phyloP scores from a whole-genome alignment of 495 filamentous ascomycete species.

The Penicillium paradoxum region DNA sequence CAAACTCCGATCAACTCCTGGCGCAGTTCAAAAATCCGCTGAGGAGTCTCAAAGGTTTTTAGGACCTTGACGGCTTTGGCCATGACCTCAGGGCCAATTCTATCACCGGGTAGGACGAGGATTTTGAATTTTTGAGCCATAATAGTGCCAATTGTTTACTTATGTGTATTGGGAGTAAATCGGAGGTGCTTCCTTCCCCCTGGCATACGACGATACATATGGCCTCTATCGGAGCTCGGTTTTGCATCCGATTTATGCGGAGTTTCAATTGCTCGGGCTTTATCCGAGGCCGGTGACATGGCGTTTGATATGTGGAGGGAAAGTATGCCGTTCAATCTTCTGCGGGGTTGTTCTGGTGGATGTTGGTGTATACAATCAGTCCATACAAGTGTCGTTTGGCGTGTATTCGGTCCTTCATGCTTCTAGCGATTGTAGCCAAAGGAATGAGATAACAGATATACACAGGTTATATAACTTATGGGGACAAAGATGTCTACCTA shows the following conservation, averaged over 20 bases:
- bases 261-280: constrained; percentile 15
- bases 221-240: constrained; percentile 18
- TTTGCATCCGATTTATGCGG: constrained; percentile 20
- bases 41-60: constrained; percentile 36
- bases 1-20: constrained; percentile 46
- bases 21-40: constrained; percentile 37
- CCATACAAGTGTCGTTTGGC: no score
- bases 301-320: constrained; percentile 2
- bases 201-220: background rate
- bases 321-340: background rate
- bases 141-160: background rate
- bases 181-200: background rate
- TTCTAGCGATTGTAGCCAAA: no score
- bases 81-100: constrained; percentile 53
- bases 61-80: constrained; percentile 49
- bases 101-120: constrained; percentile 51
- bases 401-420: no score
- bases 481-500: no score
- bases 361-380: no score
- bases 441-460: no score
- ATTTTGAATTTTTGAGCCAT: constrained; percentile 39
- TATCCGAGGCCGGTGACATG: constrained; percentile 15
- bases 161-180: background rate
- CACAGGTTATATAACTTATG: no score
- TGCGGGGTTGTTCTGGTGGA: no score